These are phyloP conservation scores for Pseudoperonospora humuli DNA, from an alignment of 352 stramenopile genomes.

Conservation along the genomic window DNA sequence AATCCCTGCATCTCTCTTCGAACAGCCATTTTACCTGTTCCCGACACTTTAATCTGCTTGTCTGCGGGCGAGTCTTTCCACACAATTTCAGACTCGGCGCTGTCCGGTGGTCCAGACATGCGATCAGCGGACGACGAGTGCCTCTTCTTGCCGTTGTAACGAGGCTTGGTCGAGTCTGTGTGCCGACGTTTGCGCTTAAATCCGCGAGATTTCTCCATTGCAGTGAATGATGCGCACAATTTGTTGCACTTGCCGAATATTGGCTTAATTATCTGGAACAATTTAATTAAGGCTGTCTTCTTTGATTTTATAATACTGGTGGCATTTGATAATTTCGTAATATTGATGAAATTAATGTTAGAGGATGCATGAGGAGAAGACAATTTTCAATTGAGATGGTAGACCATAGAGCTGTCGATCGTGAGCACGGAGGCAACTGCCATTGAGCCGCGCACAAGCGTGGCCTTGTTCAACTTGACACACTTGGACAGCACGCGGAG, in stretches of 20 bases:
- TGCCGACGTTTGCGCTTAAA: constrained; percentile 50
- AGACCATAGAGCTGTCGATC: constrained; percentile 73
- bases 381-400: constrained; percentile 68
- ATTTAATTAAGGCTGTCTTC: no score
- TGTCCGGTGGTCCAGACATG: constrained; percentile 6
- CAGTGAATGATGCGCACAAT: no score
- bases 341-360: no score
- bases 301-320: no score
- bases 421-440: constrained; percentile 66
- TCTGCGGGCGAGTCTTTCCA: constrained; percentile 75
- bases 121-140: neutral
- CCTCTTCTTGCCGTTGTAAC: constrained; percentile 5
- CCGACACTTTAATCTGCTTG: constrained; percentile 73
- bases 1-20: constrained; percentile 66
- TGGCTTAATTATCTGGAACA: no score
- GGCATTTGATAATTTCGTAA: no score
- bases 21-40: constrained; percentile 56
- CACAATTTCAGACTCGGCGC: constrained; percentile 43
- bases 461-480: constrained; percentile 66
- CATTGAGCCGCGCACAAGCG: constrained; percentile 78
- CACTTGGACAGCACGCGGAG: constrained; percentile 74
- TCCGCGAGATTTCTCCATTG: no score
- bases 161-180: constrained; percentile 23
- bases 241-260: no score
- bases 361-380: no score